Conservation (phyloP, 331 rosid genomes). For the Pyrus hybrid region DNA sequence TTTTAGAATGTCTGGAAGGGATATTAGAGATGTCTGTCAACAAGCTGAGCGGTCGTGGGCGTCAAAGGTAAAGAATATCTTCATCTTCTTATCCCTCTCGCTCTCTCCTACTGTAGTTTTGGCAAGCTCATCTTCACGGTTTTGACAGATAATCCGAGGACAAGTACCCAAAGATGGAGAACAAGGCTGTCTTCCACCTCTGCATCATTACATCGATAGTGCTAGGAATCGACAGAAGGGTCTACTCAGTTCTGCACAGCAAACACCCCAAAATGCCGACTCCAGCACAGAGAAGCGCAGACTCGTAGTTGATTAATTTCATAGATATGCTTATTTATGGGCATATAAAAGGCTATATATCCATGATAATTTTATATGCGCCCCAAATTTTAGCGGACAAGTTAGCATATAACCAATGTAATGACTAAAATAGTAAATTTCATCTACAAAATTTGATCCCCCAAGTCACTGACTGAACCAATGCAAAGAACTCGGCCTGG, state of each 20-base stretch:
- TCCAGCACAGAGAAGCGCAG: conserved; percentile 11
- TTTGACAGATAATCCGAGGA: conserved; percentile 72
- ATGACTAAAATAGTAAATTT: conserved; percentile 16
- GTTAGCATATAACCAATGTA: not conserved
- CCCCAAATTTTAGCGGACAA: too few relatives aligned
- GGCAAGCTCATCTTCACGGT: not conserved
- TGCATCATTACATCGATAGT: conserved; percentile 42
- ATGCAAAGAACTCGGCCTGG: too few relatives aligned
- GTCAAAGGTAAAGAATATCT: conserved; percentile 50
- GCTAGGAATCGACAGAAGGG: conserved; percentile 32
- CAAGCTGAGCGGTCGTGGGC: conserved; percentile 97
- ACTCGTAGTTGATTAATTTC: conserved; percentile 2
- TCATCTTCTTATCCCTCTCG: not conserved
- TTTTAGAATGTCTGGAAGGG: conserved; percentile 94
- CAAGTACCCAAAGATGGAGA: conserved; percentile 44
- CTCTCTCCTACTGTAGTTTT: not conserved
- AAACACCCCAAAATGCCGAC: not conserved
- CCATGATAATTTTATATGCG: too few relatives aligned
- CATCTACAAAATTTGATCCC: not conserved
- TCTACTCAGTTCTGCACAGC: conserved; percentile 12
- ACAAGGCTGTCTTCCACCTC: conserved; percentile 46
- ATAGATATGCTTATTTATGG: not conserved
- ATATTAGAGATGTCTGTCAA: conserved; percentile 75
- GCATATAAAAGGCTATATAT: not conserved
- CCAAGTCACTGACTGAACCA: too few relatives aligned